A percentile compares a stretch with the other conserved stretches of the same genome.
Conservation (phyloP, 108 stramenopile species). For the Cyclostephanos tholiformis region DNA sequence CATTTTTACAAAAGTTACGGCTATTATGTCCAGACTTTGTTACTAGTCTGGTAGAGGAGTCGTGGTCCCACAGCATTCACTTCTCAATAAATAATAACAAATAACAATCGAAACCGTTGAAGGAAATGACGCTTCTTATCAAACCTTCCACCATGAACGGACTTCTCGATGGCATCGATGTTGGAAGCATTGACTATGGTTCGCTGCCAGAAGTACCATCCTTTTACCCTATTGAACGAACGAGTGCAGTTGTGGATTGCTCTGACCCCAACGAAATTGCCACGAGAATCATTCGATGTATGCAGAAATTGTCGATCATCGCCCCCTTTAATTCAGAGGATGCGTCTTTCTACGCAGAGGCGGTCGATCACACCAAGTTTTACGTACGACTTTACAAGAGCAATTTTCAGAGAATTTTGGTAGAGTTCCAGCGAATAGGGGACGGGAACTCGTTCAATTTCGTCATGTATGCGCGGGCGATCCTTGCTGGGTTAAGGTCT, state of each 20-base stretch:
- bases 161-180: background rate
- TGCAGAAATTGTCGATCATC: constrained; percentile 36
- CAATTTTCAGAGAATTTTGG: constrained; percentile 15
- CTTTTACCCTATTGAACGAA: constrained; percentile 33
- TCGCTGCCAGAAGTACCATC: constrained; percentile 29
- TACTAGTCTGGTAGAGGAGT: too few species aligned
- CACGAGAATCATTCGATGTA: constrained; percentile 19
- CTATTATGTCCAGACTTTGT: too few species aligned
- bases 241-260: constrained; percentile 28
- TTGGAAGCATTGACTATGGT: constrained; percentile 7
- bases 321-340: constrained; percentile 21
- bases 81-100: too few species aligned
- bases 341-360: constrained; percentile 35
- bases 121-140: background rate
- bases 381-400: constrained; percentile 24
- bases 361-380: constrained; percentile 40
- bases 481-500: constrained; percentile 21
- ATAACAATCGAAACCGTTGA: background rate
- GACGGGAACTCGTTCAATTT: constrained; percentile 28
- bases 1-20: too few species aligned
- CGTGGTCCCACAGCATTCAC: too few species aligned
- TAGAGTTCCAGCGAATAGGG: constrained; percentile 25
- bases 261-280: constrained; percentile 18
- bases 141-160: background rate
- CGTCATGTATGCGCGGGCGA: constrained; percentile 22